Conservation (phyloP, 352 stramenopile genomes). For the Globisporangium acanthophoron region DNA sequence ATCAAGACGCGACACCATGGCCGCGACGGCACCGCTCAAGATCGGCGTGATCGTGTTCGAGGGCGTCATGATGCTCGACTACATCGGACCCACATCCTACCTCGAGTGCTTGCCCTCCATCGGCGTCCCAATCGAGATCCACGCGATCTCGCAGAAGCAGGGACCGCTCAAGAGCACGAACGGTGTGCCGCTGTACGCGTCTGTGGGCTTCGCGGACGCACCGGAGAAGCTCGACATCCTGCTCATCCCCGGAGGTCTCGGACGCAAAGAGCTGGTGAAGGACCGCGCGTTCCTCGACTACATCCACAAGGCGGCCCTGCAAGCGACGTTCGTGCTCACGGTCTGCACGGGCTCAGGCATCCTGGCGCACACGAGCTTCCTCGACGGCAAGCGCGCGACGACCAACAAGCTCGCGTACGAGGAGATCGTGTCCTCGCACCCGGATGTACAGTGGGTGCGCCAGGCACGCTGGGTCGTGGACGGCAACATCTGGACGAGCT, state of each 20-base stretch:
- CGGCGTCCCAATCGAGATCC: conserved; percentile 38
- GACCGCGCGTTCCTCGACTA: conserved; percentile 14
- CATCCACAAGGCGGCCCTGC: conserved; percentile 11
- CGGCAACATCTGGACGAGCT: conserved; percentile 31
- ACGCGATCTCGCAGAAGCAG: conserved; percentile 34
- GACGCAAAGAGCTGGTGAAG: conserved; percentile 11
- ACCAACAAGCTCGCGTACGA: conserved; percentile 25
- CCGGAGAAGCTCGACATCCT: conserved; percentile 18
- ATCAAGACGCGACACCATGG: neutral
- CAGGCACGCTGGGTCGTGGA: conserved; percentile 32
- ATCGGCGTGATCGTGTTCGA: conserved; percentile 62
- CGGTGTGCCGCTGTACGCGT: conserved; percentile 23
- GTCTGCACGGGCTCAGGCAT: conserved; percentile 24
- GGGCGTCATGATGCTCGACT: conserved; percentile 54
- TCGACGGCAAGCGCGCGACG: conserved; percentile 23
- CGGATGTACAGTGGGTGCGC: conserved; percentile 20
- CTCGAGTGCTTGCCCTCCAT: conserved; percentile 46
- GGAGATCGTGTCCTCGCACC: conserved; percentile 10
- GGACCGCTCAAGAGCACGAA: conserved; percentile 33
- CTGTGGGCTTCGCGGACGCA: conserved; percentile 15
- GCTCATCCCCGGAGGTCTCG: conserved; percentile 14
- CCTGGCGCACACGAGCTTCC: conserved; percentile 18
- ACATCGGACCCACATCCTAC: conserved; percentile 48
- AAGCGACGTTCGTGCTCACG: conserved; percentile 13
- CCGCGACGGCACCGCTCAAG: conserved; percentile 14